These are phyloP conservation scores for Stachybotrys chlorohalonatus DNA, from an alignment of 2,329 filamentous ascomycete species.

Conservation along the genomic window DNA sequence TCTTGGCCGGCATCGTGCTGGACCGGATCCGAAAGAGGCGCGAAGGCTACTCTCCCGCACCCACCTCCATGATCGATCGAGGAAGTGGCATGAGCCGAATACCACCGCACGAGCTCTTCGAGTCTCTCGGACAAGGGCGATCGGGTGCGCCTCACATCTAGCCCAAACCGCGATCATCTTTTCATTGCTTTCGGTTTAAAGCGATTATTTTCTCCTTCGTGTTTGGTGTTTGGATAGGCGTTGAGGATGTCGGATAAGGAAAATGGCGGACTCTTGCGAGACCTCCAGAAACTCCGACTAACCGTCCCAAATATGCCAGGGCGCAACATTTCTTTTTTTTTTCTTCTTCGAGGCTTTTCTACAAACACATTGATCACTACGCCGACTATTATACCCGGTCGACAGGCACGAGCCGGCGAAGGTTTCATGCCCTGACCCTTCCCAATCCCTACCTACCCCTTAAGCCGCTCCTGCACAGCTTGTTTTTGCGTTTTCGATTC, in stretches of 20 bases:
- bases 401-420: neutral
- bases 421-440: constrained; percentile 1
- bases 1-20: constrained; percentile 63
- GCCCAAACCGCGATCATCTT: constrained; percentile 7
- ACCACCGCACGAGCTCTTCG: constrained; percentile 51
- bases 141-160: constrained; percentile 43
- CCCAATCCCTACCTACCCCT: constrained; percentile 6
- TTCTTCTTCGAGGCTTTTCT: neutral
- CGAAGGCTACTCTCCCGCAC: constrained; percentile 73
- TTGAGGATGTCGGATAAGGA: neutral
- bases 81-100: constrained; percentile 50
- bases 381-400: neutral
- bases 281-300: neutral
- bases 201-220: constrained; percentile 16
- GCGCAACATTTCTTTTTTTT: neutral
- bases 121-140: constrained; percentile 40
- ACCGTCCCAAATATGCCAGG: neutral
- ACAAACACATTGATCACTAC: constrained; percentile 2
- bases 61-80: constrained; percentile 54
- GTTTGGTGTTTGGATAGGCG: constrained; percentile 22
- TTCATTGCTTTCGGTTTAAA: constrained; percentile 11
- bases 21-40: constrained; percentile 68
- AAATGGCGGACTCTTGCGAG: neutral
- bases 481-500: constrained; percentile 6
- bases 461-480: constrained; percentile 4